Conservation (phyloP, 257 asterid species). For the Solanum chmielewskii region DNA sequence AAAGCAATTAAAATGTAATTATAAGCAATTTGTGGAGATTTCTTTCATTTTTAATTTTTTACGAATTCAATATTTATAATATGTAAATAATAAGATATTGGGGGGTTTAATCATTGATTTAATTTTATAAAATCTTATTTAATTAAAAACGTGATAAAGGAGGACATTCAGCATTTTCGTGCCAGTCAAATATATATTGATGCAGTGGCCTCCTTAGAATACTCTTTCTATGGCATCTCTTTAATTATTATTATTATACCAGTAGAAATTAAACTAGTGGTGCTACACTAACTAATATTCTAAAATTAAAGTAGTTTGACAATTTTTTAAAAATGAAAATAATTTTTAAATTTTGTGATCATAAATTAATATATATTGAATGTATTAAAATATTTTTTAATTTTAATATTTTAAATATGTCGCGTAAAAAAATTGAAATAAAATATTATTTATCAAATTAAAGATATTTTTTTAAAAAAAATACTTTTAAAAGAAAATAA, state of each 20-base stretch:
- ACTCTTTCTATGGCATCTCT: not conserved
- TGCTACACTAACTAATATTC: not conserved
- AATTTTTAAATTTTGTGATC: no score
- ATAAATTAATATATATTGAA: no score
- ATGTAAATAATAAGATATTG: not conserved
- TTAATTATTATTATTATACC: not conserved
- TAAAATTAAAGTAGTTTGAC: not conserved
- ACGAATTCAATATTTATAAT: not conserved
- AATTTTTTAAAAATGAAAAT: no score
- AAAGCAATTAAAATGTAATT: not conserved
- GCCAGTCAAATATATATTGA: not conserved
- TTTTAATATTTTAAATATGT: no score
- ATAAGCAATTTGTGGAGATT: not conserved
- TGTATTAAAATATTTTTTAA: no score
- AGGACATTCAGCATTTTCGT: not conserved
- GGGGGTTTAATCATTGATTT: not conserved
- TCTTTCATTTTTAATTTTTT: not conserved
- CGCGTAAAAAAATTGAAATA: no score
- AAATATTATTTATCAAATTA: no score
- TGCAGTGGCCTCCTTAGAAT: not conserved
- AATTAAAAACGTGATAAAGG: not conserved
- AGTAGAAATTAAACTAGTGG: not conserved
- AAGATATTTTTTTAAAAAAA: no score
- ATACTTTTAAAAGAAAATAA: no score
- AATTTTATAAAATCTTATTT: not conserved